Base-by-base conservation (phyloP, 1,284 basidiomycete species). In the Ceratobasidium sp. region DNA sequence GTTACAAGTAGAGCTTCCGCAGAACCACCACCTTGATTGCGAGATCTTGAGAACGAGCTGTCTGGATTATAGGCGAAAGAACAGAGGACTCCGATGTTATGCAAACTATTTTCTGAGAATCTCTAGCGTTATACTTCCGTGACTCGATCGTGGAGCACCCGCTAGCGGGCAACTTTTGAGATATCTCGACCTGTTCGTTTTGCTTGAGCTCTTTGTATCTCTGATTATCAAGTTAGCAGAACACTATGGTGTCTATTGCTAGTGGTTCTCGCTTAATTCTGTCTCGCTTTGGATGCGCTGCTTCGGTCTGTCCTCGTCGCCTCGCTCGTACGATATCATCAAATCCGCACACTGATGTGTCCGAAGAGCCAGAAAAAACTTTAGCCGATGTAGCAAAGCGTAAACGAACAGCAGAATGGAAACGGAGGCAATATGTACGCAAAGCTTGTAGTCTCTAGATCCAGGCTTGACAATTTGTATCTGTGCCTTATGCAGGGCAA, bases 371-470 rank as follows among this genome's bases (percentile, higher is more conserved):
- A 33, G 66, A 66, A 44, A 28, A 52, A 23, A 54, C 28, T 12
- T 33, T 54, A 23, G 66, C 44, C 2, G 48, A 56, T 2, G 23
- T 23, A 28, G 57, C 70, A 33, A 56, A 73, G 38, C 65, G 78
- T 40, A 66, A 77, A 64, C 86, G 90, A 40, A 89, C 88, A 82
- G 91, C 92, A 12, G 93, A 94, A 81, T 93, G 93, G 89, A 94
- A 94, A 83, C 87, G 93, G 71, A 87, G 89, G 80, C 93, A 94
- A 84, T 86, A 87, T 68, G 93, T 93, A 78, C 82, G 91, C 85
- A n/a, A 13, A 28, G 50, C 20, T 28, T n/a, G n/a, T n/a, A n/a
- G 42, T 62, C n/a, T 54, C 3, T 15, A 17, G 1, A 1, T 5
- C 9, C 56, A 48, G 57, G 5, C 73, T 26, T 42, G 26, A 50